Base-by-base conservation (phyloP, 2,329 filamentous ascomycete species). In the Fusarium citri region DNA sequence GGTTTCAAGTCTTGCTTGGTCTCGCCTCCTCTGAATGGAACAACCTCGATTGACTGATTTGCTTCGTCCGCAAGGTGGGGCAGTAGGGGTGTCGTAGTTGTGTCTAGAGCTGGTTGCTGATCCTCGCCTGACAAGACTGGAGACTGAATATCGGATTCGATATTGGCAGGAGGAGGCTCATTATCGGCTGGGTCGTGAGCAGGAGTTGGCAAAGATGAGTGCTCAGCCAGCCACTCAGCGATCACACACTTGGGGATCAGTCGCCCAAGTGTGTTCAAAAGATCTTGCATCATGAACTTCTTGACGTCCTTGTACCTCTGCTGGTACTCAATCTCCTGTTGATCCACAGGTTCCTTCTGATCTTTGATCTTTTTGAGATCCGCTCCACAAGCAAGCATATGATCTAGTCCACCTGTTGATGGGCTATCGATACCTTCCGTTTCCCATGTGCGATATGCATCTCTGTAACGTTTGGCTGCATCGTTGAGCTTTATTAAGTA, bases 201-300 rank as follows among this genome's bases (percentile, higher is more conserved):
- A 25, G 20, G 47, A 50, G 47, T n/a, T 15, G 30, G 20, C 16
- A 12, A 8, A 16, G 30, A 2, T 9, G 23, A 7, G 6, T 25
- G 30, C 16, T 23, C 8, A n/a, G 16, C 30, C 3, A 50, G 6
- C 30, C 47, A 50, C 15, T 25, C 11, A 11, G 10, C 5, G 8
- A 34, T 10, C 3, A 50, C 11, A 6, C 12, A 18, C 2, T 10
- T n/a, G 2, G 15, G 18, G 1, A 34, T 2, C 8, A 12, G 7
- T 12, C 12, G 11, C 1, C 30, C 47, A 7, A 50, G 22, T 25
- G n/a, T 25, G 16, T n/a, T 7, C 2, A 50, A 6, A 4, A 14
- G 30, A 8, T 34, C 47, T 5, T 16, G 11, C 1, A 50, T 9
- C 2, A 9, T 15, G 14, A 23, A 12, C 11, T 14, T 31, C 5